phyloP scores from a whole-genome alignment of 2,329 filamentous ascomycete genomes.

The Arthroderma sp. region DNA sequence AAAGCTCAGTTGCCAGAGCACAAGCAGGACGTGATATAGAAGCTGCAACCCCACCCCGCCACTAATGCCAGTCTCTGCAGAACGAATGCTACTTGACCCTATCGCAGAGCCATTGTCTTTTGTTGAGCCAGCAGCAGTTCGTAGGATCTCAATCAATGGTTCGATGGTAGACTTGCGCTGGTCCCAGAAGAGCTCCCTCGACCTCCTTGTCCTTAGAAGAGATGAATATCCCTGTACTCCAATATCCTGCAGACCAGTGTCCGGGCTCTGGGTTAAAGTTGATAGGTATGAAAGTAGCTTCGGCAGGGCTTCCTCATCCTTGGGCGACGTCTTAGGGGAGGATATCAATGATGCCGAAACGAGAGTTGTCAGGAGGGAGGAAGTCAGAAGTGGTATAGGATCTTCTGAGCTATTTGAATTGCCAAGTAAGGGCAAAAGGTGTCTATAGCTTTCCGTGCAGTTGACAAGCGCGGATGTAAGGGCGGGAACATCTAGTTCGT shows the following conservation, averaged over 20 bases:
- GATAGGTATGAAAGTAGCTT: conserved; percentile 78
- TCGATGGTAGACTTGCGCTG: conserved; percentile 72
- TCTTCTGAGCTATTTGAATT: conserved; percentile 75
- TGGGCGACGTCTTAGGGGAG: conserved; percentile 44
- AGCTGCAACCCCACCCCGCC: conserved; percentile 85
- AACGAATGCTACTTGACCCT: conserved; percentile 46
- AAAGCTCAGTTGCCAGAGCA: conserved; percentile 94
- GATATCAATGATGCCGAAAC: conserved; percentile 52
- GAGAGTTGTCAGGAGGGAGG: conserved; percentile 70
- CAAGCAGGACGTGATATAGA: conserved; percentile 83
- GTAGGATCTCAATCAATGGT: conserved; percentile 70
- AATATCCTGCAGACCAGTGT: conserved; percentile 87
- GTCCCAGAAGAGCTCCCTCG: conserved; percentile 78
- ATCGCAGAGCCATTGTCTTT: conserved; percentile 53
- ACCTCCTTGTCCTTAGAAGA: conserved; percentile 59
- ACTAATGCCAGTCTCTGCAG: conserved; percentile 48
- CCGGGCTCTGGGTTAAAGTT: conserved; percentile 66
- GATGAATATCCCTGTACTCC: conserved; percentile 84
- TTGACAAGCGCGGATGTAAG: conserved; percentile 65
- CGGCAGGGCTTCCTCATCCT: conserved; percentile 65
- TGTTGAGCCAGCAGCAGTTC: conserved; percentile 58
- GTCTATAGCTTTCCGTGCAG: conserved; percentile 56
- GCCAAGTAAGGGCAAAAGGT: conserved; percentile 72
- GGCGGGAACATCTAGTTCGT: conserved; percentile 55
- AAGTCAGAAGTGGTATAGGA: conserved; percentile 76